These are phyloP conservation scores for Cryphonectria parasitica DNA, from an alignment of 2,329 filamentous ascomycete species.

Conservation along the genomic window DNA sequence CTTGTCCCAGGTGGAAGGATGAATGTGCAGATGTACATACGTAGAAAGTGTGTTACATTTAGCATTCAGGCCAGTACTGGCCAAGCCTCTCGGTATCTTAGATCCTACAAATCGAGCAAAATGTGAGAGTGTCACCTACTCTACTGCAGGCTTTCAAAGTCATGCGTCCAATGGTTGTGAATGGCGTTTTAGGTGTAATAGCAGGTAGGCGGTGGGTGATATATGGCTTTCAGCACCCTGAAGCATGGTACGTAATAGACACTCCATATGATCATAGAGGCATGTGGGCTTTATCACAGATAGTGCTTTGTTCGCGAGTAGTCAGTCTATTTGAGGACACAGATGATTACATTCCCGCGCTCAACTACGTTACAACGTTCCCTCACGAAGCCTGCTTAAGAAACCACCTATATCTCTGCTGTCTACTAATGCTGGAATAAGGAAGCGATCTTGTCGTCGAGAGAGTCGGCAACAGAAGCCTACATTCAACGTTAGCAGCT, in stretches of 20 bases:
- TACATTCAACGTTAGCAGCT: background rate
- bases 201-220: no score
- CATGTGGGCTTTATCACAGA: no score
- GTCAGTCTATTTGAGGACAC: no score
- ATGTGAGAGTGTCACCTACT: constrained; percentile 4
- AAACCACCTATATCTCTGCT: background rate
- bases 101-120: constrained; percentile 16
- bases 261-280: no score
- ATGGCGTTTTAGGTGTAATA: background rate
- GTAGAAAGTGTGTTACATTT: constrained; percentile 3
- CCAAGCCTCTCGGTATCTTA: constrained; percentile 18
- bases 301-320: no score
- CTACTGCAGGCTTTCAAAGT: background rate
- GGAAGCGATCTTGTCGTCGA: background rate
- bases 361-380: background rate
- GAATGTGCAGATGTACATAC: constrained; percentile 15
- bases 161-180: background rate
- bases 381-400: background rate
- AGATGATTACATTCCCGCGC: background rate
- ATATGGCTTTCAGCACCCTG: no score
- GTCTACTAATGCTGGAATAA: background rate
- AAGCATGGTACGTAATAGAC: no score
- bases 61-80: constrained; percentile 12
- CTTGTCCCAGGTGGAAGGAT: background rate
- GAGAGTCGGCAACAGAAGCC: background rate